A percentile compares a stretch with the other conserved stretches of the same genome.
Evolutionary conservation across 164 flowering plant genomes (phyloP).

Genomic region (Vitis rupestris): DNA sequence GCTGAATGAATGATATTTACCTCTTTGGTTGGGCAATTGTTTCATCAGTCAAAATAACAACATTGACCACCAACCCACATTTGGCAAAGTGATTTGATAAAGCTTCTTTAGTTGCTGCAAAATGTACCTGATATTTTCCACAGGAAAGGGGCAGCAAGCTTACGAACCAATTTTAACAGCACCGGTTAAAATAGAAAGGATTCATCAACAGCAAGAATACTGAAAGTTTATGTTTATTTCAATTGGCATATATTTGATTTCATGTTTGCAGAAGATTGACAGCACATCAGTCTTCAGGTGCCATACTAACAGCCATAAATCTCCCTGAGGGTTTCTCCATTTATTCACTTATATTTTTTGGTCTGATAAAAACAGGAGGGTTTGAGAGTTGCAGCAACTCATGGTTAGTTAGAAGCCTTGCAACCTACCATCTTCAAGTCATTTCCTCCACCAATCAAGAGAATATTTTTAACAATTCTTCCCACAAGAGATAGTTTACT

Average conservation of each 20-base stretch:
- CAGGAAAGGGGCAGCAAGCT: constrained; percentile 2
- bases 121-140: constrained; percentile 39
- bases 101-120: constrained; percentile 38
- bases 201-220: neutral
- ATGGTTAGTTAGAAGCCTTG: too few relatives aligned
- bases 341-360: too few relatives aligned
- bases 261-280: neutral
- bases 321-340: too few relatives aligned
- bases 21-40: constrained; percentile 34
- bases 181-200: neutral
- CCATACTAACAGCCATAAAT: too few relatives aligned
- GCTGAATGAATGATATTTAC: constrained; percentile 15
- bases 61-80: constrained; percentile 33
- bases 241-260: neutral
- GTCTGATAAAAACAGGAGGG: too few relatives aligned
- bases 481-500: too few relatives aligned
- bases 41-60: constrained; percentile 22
- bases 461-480: too few relatives aligned
- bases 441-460: too few relatives aligned
- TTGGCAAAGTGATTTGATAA: constrained; percentile 30
- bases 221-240: neutral
- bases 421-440: too few relatives aligned
- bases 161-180: neutral
- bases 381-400: too few relatives aligned
- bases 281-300: too few relatives aligned